Base-by-base conservation (phyloP, 176 grass and related monocot species). In the Carex myosuroides region DNA sequence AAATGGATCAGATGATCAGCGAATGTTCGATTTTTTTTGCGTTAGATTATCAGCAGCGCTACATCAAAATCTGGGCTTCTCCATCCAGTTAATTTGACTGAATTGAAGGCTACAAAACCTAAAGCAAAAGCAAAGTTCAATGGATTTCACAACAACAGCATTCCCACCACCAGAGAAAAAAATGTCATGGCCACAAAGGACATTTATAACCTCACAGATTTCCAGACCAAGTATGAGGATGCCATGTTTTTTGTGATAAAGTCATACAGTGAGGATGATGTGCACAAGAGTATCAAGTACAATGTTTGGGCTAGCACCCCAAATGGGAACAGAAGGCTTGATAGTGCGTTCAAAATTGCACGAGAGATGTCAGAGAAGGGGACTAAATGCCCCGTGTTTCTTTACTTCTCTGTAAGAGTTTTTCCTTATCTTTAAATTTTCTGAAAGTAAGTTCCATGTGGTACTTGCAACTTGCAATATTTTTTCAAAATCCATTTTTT, bases 261-360 rank as follows among this genome's bases (percentile, higher is more conserved):
- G 85, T 97, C 94, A 82, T 97, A 97, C 56, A 97, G 94, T 3
- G 94, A 97, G 85, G 94, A 97, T 87, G 94, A 97, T 89, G 88
- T 97, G 80, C 94, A 97, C 90, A 97, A 92, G 81, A 97, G 94
- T 83, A 92, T 97, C 70, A 92, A 97, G 81, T 97, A 94, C 85
- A 94, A 90, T 94, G 94, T 97, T 62, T 94, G 94, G 94, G 88
- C 92, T 85, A 97, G 94, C 83, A 97, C 92, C 67, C 94, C 94
- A 61, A 97, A 94, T 84, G 94, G 94, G 74, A 97, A 97, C 64
- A 97, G 89, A 86, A 94, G 94, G 84, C 94, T 97, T 89, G 94
- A 97, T 70, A 89, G 75, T 88, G 94, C 90, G 39, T 97, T 91
- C 77, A 92, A 85, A 86, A 69, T 88, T 70, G 90, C 92, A 89